Conservation (phyloP, 305 asterid species). For the Fraxinus sp. region DNA sequence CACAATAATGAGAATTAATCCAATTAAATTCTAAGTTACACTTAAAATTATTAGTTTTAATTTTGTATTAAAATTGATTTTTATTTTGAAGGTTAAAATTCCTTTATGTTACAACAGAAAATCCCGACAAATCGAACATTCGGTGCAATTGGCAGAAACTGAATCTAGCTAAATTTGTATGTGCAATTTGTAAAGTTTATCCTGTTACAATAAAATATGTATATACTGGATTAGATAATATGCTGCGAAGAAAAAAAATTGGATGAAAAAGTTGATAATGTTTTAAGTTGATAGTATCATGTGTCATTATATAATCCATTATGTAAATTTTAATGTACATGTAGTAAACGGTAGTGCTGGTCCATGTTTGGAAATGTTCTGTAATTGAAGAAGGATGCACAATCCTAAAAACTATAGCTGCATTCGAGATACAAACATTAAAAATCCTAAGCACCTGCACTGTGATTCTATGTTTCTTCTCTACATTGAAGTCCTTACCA, state of each 20-base stretch:
- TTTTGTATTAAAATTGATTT: too few relatives aligned
- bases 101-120: not conserved
- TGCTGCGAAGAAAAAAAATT: too few relatives aligned
- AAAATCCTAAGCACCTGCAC: conserved; percentile 31
- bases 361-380: not conserved
- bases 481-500: not conserved
- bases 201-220: not conserved
- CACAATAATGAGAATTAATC: too few relatives aligned
- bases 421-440: conserved; percentile 26
- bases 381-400: not conserved
- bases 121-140: not conserved
- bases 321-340: too few relatives aligned
- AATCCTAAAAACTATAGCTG: not conserved
- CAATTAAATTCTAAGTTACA: too few relatives aligned
- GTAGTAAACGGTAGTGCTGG: not conserved
- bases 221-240: too few relatives aligned
- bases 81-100: too few relatives aligned
- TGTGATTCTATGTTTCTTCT: not conserved
- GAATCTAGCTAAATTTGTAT: not conserved
- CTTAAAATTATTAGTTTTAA: too few relatives aligned
- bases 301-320: too few relatives aligned
- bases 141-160: not conserved
- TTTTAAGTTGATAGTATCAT: too few relatives aligned
- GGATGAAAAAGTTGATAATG: too few relatives aligned
- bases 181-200: too few relatives aligned